These are phyloP conservation scores for Trypanosoma cruzi DNA, from an alignment of 208 protist species.

Conservation along the genomic window DNA sequence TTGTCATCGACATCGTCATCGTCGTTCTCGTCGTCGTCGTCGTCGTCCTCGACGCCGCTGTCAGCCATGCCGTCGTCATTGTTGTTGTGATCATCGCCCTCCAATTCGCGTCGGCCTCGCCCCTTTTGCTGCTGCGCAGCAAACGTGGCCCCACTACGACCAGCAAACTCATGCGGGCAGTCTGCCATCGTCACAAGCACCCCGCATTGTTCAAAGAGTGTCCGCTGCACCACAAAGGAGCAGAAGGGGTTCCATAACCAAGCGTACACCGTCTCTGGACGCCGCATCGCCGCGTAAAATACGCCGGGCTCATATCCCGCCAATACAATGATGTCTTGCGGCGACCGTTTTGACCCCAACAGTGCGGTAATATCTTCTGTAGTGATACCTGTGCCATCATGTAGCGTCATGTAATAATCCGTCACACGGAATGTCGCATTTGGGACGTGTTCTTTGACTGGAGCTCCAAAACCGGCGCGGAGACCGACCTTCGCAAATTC, in stretches of 20 bases:
- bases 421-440: slow-evolving; percentile 83
- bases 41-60: slow-evolving; percentile 16
- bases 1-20: slow-evolving; percentile 14
- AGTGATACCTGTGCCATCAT: slow-evolving; percentile 56
- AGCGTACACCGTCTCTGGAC: slow-evolving; percentile 70
- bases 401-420: slow-evolving; percentile 63
- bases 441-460: slow-evolving; percentile 40
- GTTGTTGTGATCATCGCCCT: not conserved
- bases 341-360: slow-evolving; percentile 52
- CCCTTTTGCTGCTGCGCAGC: not conserved
- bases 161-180: slow-evolving; percentile 77
- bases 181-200: slow-evolving; percentile 82
- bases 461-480: slow-evolving; percentile 54
- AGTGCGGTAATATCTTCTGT: slow-evolving; percentile 56
- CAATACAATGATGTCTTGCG: slow-evolving; percentile 62
- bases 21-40: slow-evolving; percentile 16
- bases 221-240: slow-evolving; percentile 70
- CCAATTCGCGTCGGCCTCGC: not conserved
- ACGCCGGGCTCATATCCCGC: slow-evolving; percentile 75
- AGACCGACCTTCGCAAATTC: slow-evolving; percentile 61
- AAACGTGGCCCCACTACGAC: slow-evolving; percentile 31
- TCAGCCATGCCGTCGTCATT: slow-evolving; percentile 7
- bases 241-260: slow-evolving; percentile 80
- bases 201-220: slow-evolving; percentile 70
- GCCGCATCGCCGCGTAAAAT: slow-evolving; percentile 80